These are phyloP conservation scores for Quambalaria eucalypti DNA, from an alignment of 1,284 basidiomycete genomes.

Conservation along the genomic window DNA sequence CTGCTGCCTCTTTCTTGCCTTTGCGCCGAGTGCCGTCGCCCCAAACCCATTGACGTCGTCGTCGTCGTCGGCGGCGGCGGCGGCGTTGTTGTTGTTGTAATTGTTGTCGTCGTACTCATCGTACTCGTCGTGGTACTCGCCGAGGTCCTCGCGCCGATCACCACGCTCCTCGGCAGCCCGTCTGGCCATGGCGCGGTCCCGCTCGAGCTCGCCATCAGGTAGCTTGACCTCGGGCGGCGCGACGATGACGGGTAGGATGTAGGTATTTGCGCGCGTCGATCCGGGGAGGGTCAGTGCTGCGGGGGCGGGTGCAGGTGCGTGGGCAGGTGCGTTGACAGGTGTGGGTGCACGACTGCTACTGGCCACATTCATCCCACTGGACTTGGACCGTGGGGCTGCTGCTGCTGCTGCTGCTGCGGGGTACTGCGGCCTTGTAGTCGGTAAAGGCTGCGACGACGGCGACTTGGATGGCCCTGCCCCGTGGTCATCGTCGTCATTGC, in stretches of 20 bases:
- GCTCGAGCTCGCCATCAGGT: conserved; percentile 8
- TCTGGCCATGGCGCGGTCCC: conserved; percentile 1
- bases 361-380: too few relatives aligned
- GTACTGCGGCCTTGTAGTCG: conserved; percentile 8
- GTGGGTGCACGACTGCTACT: too few relatives aligned
- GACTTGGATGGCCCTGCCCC: not conserved
- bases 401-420: conserved; percentile 45
- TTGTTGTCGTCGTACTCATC: not conserved
- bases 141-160: conserved; percentile 4
- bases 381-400: conserved; percentile 12
- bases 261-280: not conserved
- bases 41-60: conserved; percentile 34
- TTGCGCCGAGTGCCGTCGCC: conserved; percentile 14
- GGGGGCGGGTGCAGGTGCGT: conserved; percentile 3
- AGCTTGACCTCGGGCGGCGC: conserved; percentile 12
- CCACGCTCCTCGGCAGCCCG: not conserved
- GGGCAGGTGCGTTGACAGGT: too few relatives aligned
- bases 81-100: too few relatives aligned
- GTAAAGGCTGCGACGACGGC: not conserved
- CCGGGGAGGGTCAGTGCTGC: not conserved
- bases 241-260: conserved; percentile 1
- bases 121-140: conserved; percentile 8
- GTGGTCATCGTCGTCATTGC: not conserved
- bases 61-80: conserved; percentile 11
- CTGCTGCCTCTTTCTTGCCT: conserved; percentile 16